Conservation (phyloP, 768 basidiomycete genomes). For the Trametes elegans region DNA sequence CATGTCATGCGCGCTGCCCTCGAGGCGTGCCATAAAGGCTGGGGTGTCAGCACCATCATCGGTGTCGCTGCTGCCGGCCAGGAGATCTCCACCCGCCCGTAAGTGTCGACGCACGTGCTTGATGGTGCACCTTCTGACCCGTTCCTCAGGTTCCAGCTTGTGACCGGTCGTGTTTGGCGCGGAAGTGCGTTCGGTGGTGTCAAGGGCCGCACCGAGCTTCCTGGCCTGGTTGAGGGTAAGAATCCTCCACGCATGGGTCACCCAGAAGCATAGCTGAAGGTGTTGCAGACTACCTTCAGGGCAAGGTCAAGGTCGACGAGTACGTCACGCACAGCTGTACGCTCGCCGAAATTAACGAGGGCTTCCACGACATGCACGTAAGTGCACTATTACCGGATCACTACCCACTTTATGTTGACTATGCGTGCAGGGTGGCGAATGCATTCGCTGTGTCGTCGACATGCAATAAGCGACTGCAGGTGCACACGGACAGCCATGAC, state of each 20-base stretch:
- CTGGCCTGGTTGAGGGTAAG: conserved; percentile 86
- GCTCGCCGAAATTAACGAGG: conserved; percentile 75
- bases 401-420: conserved; percentile 7
- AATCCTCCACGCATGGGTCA: not conserved
- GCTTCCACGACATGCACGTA: conserved; percentile 97
- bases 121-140: conserved; percentile 18
- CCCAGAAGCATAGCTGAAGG: not conserved
- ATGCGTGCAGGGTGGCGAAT: conserved; percentile 63
- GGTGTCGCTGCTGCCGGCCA: conserved; percentile 97
- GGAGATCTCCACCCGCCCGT: conserved; percentile 48
- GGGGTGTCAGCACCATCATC: conserved; percentile 95
- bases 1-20: conserved; percentile 93
- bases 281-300: conserved; percentile 70
- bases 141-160: conserved; percentile 47
- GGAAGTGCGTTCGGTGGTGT: conserved; percentile 97
- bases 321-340: conserved; percentile 88
- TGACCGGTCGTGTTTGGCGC: conserved; percentile 92
- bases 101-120: conserved; percentile 11
- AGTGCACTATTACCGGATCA: too few species aligned
- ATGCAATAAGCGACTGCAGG: conserved; percentile 44
- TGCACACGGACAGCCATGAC: not conserved
- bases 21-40: conserved; percentile 99
- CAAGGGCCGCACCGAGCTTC: conserved; percentile 94
- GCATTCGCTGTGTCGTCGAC: conserved; percentile 94
- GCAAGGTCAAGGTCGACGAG: conserved; percentile 88